Evolutionary conservation across 768 basidiomycete species (phyloP).

Genomic region (Leccinum rimulosum): DNA sequence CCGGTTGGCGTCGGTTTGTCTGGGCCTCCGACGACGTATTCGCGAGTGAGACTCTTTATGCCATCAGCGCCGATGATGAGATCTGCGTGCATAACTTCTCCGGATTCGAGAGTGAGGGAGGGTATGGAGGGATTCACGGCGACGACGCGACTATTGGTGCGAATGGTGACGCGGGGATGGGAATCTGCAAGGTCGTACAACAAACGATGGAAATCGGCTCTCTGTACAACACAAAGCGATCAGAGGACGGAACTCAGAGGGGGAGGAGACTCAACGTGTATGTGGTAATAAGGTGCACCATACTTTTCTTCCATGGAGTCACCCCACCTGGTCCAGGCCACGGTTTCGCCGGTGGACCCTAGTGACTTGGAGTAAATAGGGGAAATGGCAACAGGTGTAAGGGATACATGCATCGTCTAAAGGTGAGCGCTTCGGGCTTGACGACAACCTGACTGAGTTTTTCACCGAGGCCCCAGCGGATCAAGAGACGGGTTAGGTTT

Average conservation of each 20-base stretch:
- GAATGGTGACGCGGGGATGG: slow-evolving; percentile 34
- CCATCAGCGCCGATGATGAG: slow-evolving; percentile 52
- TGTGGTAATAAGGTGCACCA: slow-evolving; percentile 34
- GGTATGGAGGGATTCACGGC: slow-evolving; percentile 33
- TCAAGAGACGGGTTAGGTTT: slow-evolving; percentile 45
- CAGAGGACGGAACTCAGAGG: not conserved
- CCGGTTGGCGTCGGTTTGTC: slow-evolving; percentile 53
- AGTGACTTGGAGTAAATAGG: not conserved
- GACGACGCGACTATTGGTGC: slow-evolving; percentile 36
- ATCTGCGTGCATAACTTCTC: slow-evolving; percentile 42
- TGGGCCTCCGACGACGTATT: slow-evolving; percentile 47
- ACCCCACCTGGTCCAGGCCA: slow-evolving; percentile 38
- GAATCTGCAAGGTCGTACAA: slow-evolving; percentile 36
- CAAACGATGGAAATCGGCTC: slow-evolving; percentile 48
- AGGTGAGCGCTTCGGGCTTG: slow-evolving; percentile 37
- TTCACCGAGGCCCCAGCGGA: slow-evolving; percentile 49
- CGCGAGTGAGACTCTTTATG: slow-evolving; percentile 48
- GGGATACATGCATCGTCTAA: slow-evolving; percentile 47
- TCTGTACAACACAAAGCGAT: slow-evolving; percentile 13
- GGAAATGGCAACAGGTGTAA: not conserved
- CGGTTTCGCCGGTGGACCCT: slow-evolving; percentile 33
- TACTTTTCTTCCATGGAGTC: slow-evolving; percentile 30
- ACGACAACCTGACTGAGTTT: slow-evolving; percentile 38
- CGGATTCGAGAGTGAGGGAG: slow-evolving; percentile 39
- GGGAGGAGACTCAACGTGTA: slow-evolving; percentile 29